Base-by-base conservation (phyloP, 129 eudicot species). In the Chrysanthemum lavandulifolium region DNA sequence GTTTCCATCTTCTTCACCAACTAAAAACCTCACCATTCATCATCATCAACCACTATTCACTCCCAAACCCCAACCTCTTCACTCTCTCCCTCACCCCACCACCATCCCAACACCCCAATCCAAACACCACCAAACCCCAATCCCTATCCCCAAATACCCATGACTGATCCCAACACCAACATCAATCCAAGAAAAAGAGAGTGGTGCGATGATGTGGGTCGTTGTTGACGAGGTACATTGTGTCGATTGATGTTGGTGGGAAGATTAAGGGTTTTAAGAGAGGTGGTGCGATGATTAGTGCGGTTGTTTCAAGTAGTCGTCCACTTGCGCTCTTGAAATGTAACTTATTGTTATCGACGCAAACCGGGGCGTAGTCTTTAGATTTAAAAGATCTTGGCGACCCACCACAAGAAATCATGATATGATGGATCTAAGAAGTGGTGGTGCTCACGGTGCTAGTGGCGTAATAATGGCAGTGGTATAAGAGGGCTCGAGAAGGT, bases 301-400 rank as follows among this genome's bases (percentile, higher is more conserved):
- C 82, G 13, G 79, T 85, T 59, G 85, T 82, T 55, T 95, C 97
- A 12, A 51, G 56, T 27, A 85, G 85, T 66, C 83, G 79, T 19
- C 99, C 99, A 0, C 76, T 95, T 13, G 96, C 85, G 9, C 91
- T 95, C 86, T 80, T 95, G 83, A 95, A 86, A 80, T 96, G 91
- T 57, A 87, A 89, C 79, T 87, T 95, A 40, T 36, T 95, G 78
- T 95, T 95, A 82, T 84, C 91, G 13, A 88, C 96, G 4, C 96
- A 88, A 49, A 86, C 87, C 1, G 99, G 99, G 1, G 99, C 96
- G 1, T 97, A 97, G n/a, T 95, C 97, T 0, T 84, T 95, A 76
- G 99, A 95, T 80, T 82, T 95, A 77, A 91, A 97, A 73, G 96
- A 68, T 74, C 91, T 72, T 90, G 65, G 84, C 0, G 97, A 94